Evolutionary conservation across 176 grass and related monocot species (phyloP).

Genomic region (Aegilops tauschii): DNA sequence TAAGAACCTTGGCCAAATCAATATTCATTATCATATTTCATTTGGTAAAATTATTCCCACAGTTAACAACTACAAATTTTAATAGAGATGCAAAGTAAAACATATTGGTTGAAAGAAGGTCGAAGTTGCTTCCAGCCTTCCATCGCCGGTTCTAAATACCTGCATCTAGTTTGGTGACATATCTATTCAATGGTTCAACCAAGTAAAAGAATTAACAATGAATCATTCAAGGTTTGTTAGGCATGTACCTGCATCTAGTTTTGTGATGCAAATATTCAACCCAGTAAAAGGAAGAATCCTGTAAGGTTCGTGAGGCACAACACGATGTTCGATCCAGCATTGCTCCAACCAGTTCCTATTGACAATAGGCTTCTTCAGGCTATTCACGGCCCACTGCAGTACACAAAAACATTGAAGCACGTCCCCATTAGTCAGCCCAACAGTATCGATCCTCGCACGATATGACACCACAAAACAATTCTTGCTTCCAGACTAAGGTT

Average conservation of each 20-base stretch:
- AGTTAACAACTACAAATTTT: constrained; percentile 2
- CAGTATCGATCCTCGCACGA: not conserved
- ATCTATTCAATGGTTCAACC: constrained; percentile 81
- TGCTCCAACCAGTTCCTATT: constrained; percentile 70
- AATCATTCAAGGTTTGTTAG: constrained; percentile 58
- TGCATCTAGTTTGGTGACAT: constrained; percentile 60
- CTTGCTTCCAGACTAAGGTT: not conserved
- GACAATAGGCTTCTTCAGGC: constrained; percentile 86
- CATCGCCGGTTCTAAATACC: constrained; percentile 21
- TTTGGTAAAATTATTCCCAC: not conserved
- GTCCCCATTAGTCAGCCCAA: constrained; percentile 27
- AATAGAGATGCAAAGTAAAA: constrained; percentile 26
- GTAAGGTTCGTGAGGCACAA: constrained; percentile 91
- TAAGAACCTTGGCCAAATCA: not conserved
- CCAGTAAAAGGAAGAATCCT: constrained; percentile 90
- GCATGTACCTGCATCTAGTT: constrained; percentile 60
- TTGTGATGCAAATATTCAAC: constrained; percentile 86
- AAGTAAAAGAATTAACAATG: constrained; percentile 55
- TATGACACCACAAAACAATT: constrained; percentile 10
- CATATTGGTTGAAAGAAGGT: constrained; percentile 21
- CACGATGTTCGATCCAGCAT: constrained; percentile 89
- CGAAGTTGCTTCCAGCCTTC: constrained; percentile 11
- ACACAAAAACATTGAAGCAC: constrained; percentile 35
- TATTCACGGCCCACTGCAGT: constrained; percentile 73
- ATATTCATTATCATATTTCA: not conserved